Evolutionary conservation across 768 basidiomycete genomes (phyloP).

Genomic region (Termitomyces sp.): DNA sequence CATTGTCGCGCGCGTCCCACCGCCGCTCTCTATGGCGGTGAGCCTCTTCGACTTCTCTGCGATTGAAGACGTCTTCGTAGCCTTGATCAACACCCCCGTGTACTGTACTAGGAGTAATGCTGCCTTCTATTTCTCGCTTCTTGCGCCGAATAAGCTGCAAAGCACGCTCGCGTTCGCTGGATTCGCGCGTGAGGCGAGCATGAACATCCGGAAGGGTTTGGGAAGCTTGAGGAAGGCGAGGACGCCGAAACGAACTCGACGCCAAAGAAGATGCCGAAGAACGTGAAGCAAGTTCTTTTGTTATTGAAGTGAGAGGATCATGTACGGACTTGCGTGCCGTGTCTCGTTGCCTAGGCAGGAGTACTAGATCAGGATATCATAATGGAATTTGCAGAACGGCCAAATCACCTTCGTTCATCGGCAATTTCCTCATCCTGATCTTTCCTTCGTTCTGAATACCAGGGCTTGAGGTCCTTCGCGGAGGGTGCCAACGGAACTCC

Average conservation of each 20-base stretch:
- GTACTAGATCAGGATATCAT: neutral
- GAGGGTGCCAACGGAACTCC: constrained; percentile 72
- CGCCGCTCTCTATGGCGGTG: constrained; percentile 40
- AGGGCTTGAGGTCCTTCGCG: constrained; percentile 73
- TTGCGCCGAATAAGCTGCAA: constrained; percentile 63
- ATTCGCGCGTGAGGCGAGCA: constrained; percentile 64
- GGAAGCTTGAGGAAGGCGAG: constrained; percentile 13
- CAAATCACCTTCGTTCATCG: constrained; percentile 28
- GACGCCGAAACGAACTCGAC: constrained; percentile 11
- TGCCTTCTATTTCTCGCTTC: constrained; percentile 57
- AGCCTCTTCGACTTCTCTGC: constrained; percentile 66
- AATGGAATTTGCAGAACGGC: neutral
- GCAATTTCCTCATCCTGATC: constrained; percentile 13
- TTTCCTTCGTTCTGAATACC: constrained; percentile 47
- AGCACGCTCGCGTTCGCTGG: constrained; percentile 69
- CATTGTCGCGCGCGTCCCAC: constrained; percentile 19
- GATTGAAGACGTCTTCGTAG: constrained; percentile 69
- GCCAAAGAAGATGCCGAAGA: constrained; percentile 15
- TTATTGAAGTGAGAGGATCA: constrained; percentile 74
- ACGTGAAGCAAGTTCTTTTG: constrained; percentile 50
- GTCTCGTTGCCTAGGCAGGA: constrained; percentile 49
- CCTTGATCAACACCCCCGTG: constrained; percentile 39
- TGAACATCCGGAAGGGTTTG: constrained; percentile 38
- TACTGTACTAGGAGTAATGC: constrained; percentile 68
- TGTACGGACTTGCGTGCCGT: constrained; percentile 53